phyloP scores from a whole-genome alignment of 371 early-diverging fungal species.

The Mucor plumbeus region DNA sequence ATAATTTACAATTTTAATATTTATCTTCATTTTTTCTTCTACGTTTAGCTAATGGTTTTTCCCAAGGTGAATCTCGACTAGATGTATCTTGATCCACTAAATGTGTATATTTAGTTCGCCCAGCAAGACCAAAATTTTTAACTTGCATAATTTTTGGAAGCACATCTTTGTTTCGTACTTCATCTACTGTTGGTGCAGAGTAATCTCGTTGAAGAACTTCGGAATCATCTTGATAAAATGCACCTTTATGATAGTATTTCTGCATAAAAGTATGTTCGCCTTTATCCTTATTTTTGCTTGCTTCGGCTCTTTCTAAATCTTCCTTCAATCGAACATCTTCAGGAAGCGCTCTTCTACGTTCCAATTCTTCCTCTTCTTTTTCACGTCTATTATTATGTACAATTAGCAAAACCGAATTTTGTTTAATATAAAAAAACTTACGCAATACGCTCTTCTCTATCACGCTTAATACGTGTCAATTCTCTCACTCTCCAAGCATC shows the following conservation, averaged over 20 bases:
- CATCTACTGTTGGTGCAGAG: conserved; percentile 78
- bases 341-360: conserved; percentile 80
- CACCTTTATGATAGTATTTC: conserved; percentile 90
- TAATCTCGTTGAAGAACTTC: conserved; percentile 74
- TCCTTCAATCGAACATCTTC: conserved; percentile 79
- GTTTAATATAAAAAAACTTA: conserved; percentile 42
- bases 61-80: conserved; percentile 44
- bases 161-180: conserved; percentile 65
- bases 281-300: conserved; percentile 58
- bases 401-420: not conserved
- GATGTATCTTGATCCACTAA: conserved; percentile 86
- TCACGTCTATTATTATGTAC: conserved; percentile 58
- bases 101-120: conserved; percentile 90
- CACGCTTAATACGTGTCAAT: conserved; percentile 86
- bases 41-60: conserved; percentile 33
- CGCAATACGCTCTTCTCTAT: conserved; percentile 78
- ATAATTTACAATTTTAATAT: conserved; percentile 2
- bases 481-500: conserved; percentile 95
- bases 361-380: conserved; percentile 78
- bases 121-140: conserved; percentile 87
- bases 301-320: conserved; percentile 65
- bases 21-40: conserved; percentile 26
- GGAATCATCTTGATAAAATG: conserved; percentile 77
- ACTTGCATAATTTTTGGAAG: conserved; percentile 91
- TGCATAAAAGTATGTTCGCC: conserved; percentile 68